Percentiles rank a stretch among this genome's conserved stretches.
Evolutionary conservation across 2,329 filamentous ascomycete genomes (phyloP).

Genomic region (Aspergillus uvarum): DNA sequence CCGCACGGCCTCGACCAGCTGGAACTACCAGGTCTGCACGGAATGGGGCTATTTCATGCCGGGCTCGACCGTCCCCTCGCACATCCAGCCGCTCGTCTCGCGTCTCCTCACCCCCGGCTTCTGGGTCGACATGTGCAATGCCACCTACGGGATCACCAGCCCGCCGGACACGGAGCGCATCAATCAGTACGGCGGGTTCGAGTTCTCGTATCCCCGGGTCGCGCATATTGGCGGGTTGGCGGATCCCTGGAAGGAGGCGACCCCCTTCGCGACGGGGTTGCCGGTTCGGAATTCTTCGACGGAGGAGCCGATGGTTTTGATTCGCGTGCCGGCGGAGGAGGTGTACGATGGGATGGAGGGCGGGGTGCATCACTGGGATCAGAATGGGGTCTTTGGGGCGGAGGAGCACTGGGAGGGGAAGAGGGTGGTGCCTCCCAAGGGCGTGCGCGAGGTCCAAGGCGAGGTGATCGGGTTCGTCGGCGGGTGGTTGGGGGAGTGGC

Average conservation of each 20-base stretch:
- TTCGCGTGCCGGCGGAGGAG: conserved; percentile 38
- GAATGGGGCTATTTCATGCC: conserved; percentile 77
- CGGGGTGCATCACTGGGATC: conserved; percentile 72
- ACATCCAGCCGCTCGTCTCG: conserved; percentile 68
- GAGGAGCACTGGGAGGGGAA: conserved; percentile 25
- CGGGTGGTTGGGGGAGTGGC: conserved; percentile 66
- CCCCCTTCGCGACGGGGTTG: conserved; percentile 65
- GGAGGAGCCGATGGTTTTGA: conserved; percentile 70
- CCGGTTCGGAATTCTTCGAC: conserved; percentile 59
- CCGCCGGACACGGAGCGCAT: conserved; percentile 64
- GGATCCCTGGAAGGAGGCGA: conserved; percentile 77
- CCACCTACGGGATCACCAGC: conserved; percentile 67
- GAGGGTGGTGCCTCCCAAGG: conserved; percentile 57
- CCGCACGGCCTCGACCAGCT: conserved; percentile 39
- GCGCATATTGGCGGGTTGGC: conserved; percentile 75
- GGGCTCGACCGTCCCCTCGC: conserved; percentile 65
- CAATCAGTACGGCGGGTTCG: conserved; percentile 74
- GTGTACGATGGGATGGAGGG: conserved; percentile 41
- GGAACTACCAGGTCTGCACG: conserved; percentile 60
- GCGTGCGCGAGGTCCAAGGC: conserved; percentile 57
- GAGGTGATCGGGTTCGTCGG: conserved; percentile 62
- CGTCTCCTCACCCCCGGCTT: conserved; percentile 67
- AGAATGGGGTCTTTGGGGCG: conserved; percentile 19
- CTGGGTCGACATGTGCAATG: conserved; percentile 60
- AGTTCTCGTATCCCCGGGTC: conserved; percentile 71